Evolutionary conservation across 495 filamentous ascomycete species (phyloP), one percentile per base, ranked within the genome.

Genomic region (Apodospora peruviana): DNA sequence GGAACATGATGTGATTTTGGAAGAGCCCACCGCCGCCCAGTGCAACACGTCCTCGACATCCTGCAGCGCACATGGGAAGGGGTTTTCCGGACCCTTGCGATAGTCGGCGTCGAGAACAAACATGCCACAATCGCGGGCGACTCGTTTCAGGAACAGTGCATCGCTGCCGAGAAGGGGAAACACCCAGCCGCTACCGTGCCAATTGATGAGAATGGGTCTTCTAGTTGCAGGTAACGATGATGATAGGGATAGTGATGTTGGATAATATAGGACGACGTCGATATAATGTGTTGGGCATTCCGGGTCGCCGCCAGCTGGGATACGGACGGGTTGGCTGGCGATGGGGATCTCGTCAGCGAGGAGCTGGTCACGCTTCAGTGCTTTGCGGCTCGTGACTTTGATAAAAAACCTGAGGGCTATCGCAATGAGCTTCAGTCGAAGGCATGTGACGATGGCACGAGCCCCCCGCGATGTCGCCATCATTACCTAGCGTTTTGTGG

Each of bases 71-170:
- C 5, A 10, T 1, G 39, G 39, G 39, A 18, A 22, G 39, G 39
- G 39, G 10, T 22, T 5, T 9, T 41, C 39, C 10, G 39, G 39
- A 22, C 2, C 39, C 21, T 41, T 41, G 39, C 18, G 39, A 20
- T 41, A 41, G 39, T 41, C 39, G 39, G 39, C 39, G 39, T 41
- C 39, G 19, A 41, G 18, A 11, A 41, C 39, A 18, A 22, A 10
- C 2, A 41, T 22, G 11, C n/a, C 19, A 16, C 14, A 14, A 5
- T 41, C 5, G 2, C 10, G 5, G 9, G 39, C 39, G 18, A 41
- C 20, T 9, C 11, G 39, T n/a, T 10, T 10, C 14, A 14, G 19
- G 39, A 22, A 41, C 11, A 41, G 21, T 18, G 18, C 18, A 18
- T 41, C 39, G 39, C 8, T 41, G 21, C 39, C 39, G 21, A 18